Conservation (phyloP, 2,329 filamentous ascomycete species). For the Drechslerella coelobrocha region DNA sequence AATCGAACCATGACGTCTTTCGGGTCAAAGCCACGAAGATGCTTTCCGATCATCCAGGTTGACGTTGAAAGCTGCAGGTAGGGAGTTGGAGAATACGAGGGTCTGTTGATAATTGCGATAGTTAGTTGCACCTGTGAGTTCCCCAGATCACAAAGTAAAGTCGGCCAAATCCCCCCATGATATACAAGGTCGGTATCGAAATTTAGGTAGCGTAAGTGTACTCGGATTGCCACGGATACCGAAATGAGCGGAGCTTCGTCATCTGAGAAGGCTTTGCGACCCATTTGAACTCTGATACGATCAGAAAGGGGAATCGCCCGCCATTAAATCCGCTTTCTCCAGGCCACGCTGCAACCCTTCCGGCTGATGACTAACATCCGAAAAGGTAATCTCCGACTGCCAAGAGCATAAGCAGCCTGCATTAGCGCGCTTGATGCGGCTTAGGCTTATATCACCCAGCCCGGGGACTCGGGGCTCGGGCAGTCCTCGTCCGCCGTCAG, state of each 20-base stretch:
- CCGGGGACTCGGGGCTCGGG: slow-evolving; percentile 36
- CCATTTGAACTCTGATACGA: neutral
- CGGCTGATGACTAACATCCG: slow-evolving; percentile 21
- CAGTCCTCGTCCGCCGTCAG: slow-evolving; percentile 33
- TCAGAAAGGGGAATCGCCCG: slow-evolving; percentile 12
- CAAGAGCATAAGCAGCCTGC: slow-evolving; percentile 45
- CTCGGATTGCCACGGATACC: neutral
- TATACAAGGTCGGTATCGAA: neutral
- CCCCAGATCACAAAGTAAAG: no score
- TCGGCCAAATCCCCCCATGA: neutral
- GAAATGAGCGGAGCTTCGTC: slow-evolving; percentile 19
- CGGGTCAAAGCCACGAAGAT: no score
- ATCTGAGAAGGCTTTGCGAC: neutral
- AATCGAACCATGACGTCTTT: no score
- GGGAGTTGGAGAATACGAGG: no score
- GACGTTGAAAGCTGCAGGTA: no score
- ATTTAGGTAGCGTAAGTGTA: neutral
- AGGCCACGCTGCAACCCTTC: neutral
- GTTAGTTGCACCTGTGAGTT: no score
- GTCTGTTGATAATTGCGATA: no score
- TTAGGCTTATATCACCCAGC: slow-evolving; percentile 12
- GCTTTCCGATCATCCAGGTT: no score
- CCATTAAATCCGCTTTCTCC: slow-evolving; percentile 48
- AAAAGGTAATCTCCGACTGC: slow-evolving; percentile 28
- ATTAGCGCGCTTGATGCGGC: slow-evolving; percentile 35